A percentile compares a stretch with the other conserved stretches of the same genome.
Conservation (phyloP, 2,329 filamentous ascomycete genomes). For the Lecanosticta acicola region DNA sequence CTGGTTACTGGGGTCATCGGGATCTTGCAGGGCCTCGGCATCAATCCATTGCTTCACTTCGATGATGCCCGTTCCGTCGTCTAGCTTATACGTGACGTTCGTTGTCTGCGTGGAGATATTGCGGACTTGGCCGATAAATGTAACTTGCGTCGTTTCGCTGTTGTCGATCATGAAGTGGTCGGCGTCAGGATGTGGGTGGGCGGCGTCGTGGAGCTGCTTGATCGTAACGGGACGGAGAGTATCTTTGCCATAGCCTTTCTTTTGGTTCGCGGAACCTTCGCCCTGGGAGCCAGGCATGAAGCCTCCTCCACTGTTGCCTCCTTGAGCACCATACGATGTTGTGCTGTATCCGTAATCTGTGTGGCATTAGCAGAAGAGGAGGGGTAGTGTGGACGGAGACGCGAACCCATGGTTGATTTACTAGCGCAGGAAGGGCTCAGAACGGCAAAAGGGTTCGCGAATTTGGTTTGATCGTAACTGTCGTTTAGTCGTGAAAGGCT, state of each 20-base stretch:
- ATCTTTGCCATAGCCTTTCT: slow-evolving; percentile 64
- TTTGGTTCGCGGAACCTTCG: slow-evolving; percentile 40
- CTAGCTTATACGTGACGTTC: slow-evolving; percentile 85
- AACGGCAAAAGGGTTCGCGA: too few species aligned
- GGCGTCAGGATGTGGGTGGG: slow-evolving; percentile 66
- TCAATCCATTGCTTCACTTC: slow-evolving; percentile 89
- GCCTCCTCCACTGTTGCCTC: slow-evolving; percentile 53
- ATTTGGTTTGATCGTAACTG: too few species aligned
- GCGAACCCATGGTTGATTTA: slow-evolving; percentile 12
- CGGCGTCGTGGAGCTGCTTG: slow-evolving; percentile 83
- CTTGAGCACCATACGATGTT: slow-evolving; percentile 53
- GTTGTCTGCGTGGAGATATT: slow-evolving; percentile 80
- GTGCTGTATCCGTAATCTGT: slow-evolving; percentile 45
- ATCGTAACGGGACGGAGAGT: slow-evolving; percentile 90
- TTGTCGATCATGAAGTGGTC: slow-evolving; percentile 77
- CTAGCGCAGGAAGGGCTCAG: neutral
- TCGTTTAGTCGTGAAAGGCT: too few species aligned
- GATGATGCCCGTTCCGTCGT: slow-evolving; percentile 80
- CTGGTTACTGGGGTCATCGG: slow-evolving; percentile 31
- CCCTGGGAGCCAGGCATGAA: slow-evolving; percentile 50
- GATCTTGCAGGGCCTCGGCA: slow-evolving; percentile 43
- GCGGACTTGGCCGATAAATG: slow-evolving; percentile 86
- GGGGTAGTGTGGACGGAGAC: neutral
- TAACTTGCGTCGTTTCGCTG: slow-evolving; percentile 63
- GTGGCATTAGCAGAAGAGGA: slow-evolving; percentile 1